Percentiles rank a stretch among this genome's conserved stretches.
phyloP scores from a whole-genome alignment of 441 rosid genomes.

The Populus hybrid region DNA sequence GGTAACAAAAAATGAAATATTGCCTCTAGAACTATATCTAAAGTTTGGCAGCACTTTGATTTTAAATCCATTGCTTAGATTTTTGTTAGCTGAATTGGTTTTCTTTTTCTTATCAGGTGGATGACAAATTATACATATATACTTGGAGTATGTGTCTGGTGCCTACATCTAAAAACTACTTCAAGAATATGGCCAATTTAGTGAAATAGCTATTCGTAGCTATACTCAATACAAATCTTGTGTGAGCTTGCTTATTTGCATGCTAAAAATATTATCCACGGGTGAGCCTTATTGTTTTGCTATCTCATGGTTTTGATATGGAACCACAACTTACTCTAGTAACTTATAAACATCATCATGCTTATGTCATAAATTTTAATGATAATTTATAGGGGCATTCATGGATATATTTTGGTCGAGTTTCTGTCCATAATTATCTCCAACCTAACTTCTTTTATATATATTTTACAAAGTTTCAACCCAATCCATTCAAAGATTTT shows the following conservation, averaged over 20 bases:
- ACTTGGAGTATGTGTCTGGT: constrained; percentile 95
- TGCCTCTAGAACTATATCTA: background rate
- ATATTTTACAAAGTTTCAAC: too few species aligned
- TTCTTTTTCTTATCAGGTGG: constrained; percentile 48
- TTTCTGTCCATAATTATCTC: too few species aligned
- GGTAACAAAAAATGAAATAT: too few species aligned
- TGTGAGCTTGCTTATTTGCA: constrained; percentile 88
- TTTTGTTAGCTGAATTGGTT: background rate
- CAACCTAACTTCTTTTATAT: too few species aligned
- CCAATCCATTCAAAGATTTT: too few species aligned
- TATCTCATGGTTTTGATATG: background rate
- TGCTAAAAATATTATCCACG: constrained; percentile 78
- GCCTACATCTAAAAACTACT: constrained; percentile 95
- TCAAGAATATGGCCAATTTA: constrained; percentile 82
- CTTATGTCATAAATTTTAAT: background rate
- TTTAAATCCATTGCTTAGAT: background rate
- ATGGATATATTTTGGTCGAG: constrained; percentile 92
- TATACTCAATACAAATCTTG: constrained; percentile 93
- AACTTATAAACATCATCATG: constrained; percentile 2
- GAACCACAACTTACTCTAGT: background rate
- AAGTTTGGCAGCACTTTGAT: background rate
- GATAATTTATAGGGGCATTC: constrained; percentile 13
- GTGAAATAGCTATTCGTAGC: constrained; percentile 85
- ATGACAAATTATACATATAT: constrained; percentile 74
- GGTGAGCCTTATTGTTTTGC: constrained; percentile 40